Base-by-base conservation (phyloP, 2,329 filamentous ascomycete genomes). In the Botryotinia convoluta region DNA sequence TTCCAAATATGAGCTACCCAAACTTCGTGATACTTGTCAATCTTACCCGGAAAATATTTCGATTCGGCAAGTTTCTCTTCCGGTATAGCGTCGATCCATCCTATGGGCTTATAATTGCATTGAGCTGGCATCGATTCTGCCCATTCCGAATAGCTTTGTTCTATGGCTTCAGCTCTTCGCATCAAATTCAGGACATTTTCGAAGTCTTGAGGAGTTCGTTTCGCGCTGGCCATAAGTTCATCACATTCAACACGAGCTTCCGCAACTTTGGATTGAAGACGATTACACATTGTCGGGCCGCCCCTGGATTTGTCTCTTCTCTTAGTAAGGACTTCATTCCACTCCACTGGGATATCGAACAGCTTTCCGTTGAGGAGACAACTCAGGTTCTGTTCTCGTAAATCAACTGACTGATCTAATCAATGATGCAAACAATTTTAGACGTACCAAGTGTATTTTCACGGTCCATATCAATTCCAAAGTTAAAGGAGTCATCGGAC, bases 1-100 rank as follows among this genome's bases (percentile, higher is more conserved):
- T 90, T 90, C 84, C 86, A 87, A 22, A 89, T 83, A 75, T 84
- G 86, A n/a, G 85, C 86, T 65, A 88, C 86, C 85, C 86, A 90
- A 64, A 89, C 82, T 78, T 90, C 88, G 54, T 83, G 82, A 77
- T 90, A 91, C 2, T 86, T 82, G 77, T 90, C 88, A 39, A 90
- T 85, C 22, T 86, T 84, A 1, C 89, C 89, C 1, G 89, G 88
- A 77, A 86, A 73, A 26, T 32, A 69, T 54, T 51, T 67, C 12
- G 71, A 69, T 51, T 2, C 37, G n/a, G 32, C 57, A 7, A 62
- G 37, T 32, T 44, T 35, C 29, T 63, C 64, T 37, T 69, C 35
- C 44, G 65, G n/a, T n/a, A 63, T 32, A 26, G 32, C 37, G 37
- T 86, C 84, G 76, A 88, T 85, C 87, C 87, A 89, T 6, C 84